Evolutionary conservation across 1,284 basidiomycete genomes (phyloP).

Genomic region (Trichosporon sp.): DNA sequence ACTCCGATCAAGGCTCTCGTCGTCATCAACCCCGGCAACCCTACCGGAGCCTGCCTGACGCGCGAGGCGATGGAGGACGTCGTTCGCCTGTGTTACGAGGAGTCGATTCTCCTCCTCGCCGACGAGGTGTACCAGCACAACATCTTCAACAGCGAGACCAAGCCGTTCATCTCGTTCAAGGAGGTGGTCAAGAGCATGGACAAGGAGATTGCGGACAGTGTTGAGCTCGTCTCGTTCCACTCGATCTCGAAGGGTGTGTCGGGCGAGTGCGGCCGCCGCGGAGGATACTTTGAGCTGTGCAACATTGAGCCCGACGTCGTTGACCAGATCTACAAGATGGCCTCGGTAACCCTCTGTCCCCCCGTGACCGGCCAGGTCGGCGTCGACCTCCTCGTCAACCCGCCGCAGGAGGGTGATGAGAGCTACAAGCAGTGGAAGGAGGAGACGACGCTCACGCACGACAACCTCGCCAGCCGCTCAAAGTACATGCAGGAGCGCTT

Average conservation of each 20-base stretch:
- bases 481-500: constrained; percentile 67
- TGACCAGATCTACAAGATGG: constrained; percentile 91
- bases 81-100: constrained; percentile 72
- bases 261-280: constrained; percentile 87
- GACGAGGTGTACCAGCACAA: constrained; percentile 95
- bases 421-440: constrained; percentile 71
- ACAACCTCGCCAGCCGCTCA: constrained; percentile 65
- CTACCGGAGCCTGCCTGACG: constrained; percentile 77
- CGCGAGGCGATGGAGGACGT: constrained; percentile 65
- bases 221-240: constrained; percentile 88
- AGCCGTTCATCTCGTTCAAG: constrained; percentile 88
- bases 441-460: constrained; percentile 74
- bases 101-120: constrained; percentile 80
- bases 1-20: constrained; percentile 72
- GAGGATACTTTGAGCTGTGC: constrained; percentile 85
- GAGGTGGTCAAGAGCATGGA: constrained; percentile 65
- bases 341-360: constrained; percentile 79
- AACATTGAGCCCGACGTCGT: constrained; percentile 71
- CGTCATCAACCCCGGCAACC: constrained; percentile 94
- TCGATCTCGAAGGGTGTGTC: constrained; percentile 90
- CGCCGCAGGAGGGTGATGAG: constrained; percentile 67
- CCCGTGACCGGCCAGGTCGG: constrained; percentile 74
- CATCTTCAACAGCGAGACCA: constrained; percentile 60
- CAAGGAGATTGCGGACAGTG: constrained; percentile 47
- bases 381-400: constrained; percentile 82